These are phyloP conservation scores for Nectriaceae sp. DNA, from an alignment of 2,329 filamentous ascomycete genomes.

Conservation along the genomic window DNA sequence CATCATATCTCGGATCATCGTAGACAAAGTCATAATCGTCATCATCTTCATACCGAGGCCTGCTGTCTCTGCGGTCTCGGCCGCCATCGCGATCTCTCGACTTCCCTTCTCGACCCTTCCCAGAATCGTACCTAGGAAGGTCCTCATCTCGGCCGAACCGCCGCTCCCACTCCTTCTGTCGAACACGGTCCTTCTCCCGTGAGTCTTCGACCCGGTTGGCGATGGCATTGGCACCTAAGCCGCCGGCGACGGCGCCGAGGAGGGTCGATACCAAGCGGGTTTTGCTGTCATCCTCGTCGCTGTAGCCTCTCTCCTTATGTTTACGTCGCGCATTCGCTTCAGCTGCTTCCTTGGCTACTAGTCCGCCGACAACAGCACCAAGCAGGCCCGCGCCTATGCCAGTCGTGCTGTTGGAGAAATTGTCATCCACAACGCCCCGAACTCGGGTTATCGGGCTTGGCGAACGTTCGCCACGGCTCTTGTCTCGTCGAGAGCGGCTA, in stretches of 20 bases:
- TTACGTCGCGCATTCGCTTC: slow-evolving; percentile 40
- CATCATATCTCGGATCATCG: slow-evolving; percentile 30
- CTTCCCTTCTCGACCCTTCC: not conserved
- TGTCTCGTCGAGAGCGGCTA: slow-evolving; percentile 14
- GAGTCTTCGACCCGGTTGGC: slow-evolving; percentile 45
- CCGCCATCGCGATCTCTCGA: slow-evolving; percentile 7
- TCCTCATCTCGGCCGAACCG: slow-evolving; percentile 33
- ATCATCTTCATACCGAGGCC: slow-evolving; percentile 20
- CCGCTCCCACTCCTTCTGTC: slow-evolving; percentile 37
- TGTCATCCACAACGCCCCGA: slow-evolving; percentile 43
- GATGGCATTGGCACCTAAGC: slow-evolving; percentile 54
- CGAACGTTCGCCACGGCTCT: slow-evolving; percentile 12
- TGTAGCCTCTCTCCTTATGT: slow-evolving; percentile 28
- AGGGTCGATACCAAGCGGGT: slow-evolving; percentile 48
- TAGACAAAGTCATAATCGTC: slow-evolving; percentile 33
- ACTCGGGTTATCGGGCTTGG: slow-evolving; percentile 42
- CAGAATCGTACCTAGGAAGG: slow-evolving; percentile 17
- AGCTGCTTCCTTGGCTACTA: slow-evolving; percentile 52
- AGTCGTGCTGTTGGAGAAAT: slow-evolving; percentile 49
- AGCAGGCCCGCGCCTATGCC: slow-evolving; percentile 54
- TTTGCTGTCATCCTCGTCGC: slow-evolving; percentile 29
- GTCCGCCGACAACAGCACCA: slow-evolving; percentile 55
- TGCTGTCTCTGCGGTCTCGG: not conserved
- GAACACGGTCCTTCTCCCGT: slow-evolving; percentile 34
- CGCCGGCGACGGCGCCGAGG: slow-evolving; percentile 56